A percentile compares a stretch with the other conserved stretches of the same genome.
These are phyloP conservation scores for Nakazawaea ernobii DNA, from an alignment of 805 yeast species.

Conservation along the genomic window DNA sequence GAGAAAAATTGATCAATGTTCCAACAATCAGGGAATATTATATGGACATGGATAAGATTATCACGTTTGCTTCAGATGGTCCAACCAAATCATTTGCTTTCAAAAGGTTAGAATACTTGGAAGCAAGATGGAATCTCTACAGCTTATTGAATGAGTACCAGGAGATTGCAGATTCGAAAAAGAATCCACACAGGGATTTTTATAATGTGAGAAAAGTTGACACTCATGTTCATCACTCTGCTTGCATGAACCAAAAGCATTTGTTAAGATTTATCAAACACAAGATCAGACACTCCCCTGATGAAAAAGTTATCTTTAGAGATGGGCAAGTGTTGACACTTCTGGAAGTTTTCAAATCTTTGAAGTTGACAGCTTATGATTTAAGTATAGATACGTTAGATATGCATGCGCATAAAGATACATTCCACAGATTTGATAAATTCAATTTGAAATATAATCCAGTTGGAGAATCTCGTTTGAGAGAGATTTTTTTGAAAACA, in stretches of 20 bases:
- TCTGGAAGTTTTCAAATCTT: conserved; percentile 85
- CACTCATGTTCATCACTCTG: conserved; percentile 98
- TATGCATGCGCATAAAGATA: conserved; percentile 98
- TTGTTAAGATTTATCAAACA: conserved; percentile 89
- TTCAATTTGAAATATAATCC: conserved; percentile 97
- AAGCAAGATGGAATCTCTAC: conserved; percentile 95
- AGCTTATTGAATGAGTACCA: conserved; percentile 84
- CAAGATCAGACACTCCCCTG: conserved; percentile 79
- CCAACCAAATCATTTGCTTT: conserved; percentile 96
- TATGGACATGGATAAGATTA: conserved; percentile 69
- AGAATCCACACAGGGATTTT: conserved; percentile 95
- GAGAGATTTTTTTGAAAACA: conserved; percentile 94
- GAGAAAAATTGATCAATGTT: conserved; percentile 44
- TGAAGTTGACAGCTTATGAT: conserved; percentile 90
- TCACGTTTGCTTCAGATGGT: conserved; percentile 82
- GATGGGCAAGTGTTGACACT: conserved; percentile 86
- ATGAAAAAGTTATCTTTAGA: conserved; percentile 89
- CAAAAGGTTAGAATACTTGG: conserved; percentile 86
- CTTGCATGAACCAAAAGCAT: conserved; percentile 99
- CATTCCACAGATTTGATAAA: conserved; percentile 96
- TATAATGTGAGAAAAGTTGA: conserved; percentile 96
- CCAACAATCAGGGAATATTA: conserved; percentile 88
- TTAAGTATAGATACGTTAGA: conserved; percentile 93
- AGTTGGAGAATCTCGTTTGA: conserved; percentile 92
- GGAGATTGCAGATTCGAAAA: conserved; percentile 84